Base-by-base conservation (phyloP, 257 asterid species). In the Henckelia pumila region DNA sequence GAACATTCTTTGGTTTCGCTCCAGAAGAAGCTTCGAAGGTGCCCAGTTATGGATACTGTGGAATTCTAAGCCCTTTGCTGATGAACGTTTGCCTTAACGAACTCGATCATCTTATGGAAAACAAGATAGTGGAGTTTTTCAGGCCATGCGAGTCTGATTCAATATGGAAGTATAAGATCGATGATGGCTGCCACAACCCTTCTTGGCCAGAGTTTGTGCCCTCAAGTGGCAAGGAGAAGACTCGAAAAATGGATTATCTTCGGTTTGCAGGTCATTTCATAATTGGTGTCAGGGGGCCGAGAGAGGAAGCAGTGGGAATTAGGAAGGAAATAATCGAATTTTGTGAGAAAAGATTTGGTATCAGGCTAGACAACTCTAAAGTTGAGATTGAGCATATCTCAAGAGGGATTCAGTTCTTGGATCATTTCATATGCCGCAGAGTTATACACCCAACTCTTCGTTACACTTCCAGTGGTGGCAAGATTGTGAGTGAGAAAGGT, bases 201-300 rank as follows among this genome's bases (percentile, higher is more conserved):
- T 91, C 97, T 47, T 93, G 99, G 97, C 99, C 99, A 0, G 99
- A 93, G 77, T 93, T 93, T 73, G 99, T 93, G 63, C 99, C 97
- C 4, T 78, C 97, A 0, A 81, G 96, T 75, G 99, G 99, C 69
- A 84, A 76, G 76, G 81, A 81, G 76, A 93, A 88, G 81, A 88
- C 95, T 13, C 81, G 95, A 56, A 93, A 84, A 74, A 93, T 93
- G 99, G 95, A 93, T 37, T 93, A 86, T 47, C 74, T 93, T 44
- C 79, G 99, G 66, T 87, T 71, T 30, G 97, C 88, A 8, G 95
- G 96, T 8, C 95, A 93, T 84, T 88, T 93, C 77, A 80, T 93
- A 71, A 64, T 90, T 29, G 97, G 97, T 16, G 84, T 93, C 61
- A 79, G 99, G 68, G 96, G 97, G 21, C 86, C 97, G 0, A 85